phyloP scores from a whole-genome alignment of 495 filamentous ascomycete species.

The Penicillium samsonianum region DNA sequence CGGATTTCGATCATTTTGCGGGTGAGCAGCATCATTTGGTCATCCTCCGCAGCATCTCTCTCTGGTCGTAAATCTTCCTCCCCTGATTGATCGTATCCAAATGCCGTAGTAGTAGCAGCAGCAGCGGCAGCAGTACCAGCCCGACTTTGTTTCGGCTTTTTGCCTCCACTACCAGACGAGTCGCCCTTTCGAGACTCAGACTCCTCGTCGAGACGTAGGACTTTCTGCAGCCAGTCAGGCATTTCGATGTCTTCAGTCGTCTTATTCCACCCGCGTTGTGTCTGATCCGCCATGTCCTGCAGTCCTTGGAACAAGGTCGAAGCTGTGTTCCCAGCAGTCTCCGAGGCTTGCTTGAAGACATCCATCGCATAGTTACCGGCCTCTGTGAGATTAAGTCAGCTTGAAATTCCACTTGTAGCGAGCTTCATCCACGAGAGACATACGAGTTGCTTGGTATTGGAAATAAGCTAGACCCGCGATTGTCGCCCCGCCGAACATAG shows the following conservation, averaged over 20 bases:
- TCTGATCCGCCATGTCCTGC: conserved; percentile 74
- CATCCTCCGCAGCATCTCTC: conserved; percentile 73
- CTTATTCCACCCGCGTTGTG: conserved; percentile 75
- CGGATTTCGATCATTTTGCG: conserved; percentile 99
- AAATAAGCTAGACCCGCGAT: conserved; percentile 87
- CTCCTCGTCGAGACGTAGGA: conserved; percentile 62
- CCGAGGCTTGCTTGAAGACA: conserved; percentile 68
- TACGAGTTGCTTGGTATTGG: conserved; percentile 94
- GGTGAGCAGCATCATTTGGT: conserved; percentile 99
- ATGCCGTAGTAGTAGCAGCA: conserved; percentile 69
- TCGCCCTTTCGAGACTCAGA: conserved; percentile 41
- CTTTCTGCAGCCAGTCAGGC: conserved; percentile 83
- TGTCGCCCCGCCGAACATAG: conserved; percentile 85
- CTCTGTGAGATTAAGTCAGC: conserved; percentile 55
- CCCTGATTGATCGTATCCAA: conserved; percentile 70
- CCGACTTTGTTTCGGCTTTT: conserved; percentile 64
- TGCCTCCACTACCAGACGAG: conserved; percentile 46
- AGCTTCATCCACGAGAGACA: conserved; percentile 33
- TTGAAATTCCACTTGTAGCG: conserved; percentile 1
- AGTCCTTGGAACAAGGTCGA: conserved; percentile 66
- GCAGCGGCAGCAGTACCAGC: conserved; percentile 49
- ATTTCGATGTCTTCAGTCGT: conserved; percentile 76
- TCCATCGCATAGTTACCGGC: conserved; percentile 87
- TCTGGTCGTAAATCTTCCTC: conserved; percentile 69
- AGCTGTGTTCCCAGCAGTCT: conserved; percentile 66